Conservation (phyloP, 2,329 filamentous ascomycete species). For the Sporothrix brunneoviolacea region DNA sequence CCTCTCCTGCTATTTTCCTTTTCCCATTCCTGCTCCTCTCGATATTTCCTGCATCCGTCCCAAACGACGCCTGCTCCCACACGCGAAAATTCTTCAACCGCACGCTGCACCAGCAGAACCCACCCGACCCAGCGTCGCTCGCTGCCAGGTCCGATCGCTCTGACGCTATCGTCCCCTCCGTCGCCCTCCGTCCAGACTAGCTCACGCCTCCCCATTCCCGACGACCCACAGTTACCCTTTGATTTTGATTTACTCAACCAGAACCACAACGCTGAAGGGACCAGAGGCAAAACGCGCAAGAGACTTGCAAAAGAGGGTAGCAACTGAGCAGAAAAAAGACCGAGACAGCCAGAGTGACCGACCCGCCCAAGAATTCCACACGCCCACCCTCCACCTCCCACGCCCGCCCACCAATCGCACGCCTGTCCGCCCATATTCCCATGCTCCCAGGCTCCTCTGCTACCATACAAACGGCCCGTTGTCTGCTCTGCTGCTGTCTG, state of each 20-base stretch:
- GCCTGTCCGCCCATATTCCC: background rate
- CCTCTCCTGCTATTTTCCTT: background rate
- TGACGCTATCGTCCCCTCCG: slow-evolving; percentile 9
- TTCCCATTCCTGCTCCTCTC: background rate
- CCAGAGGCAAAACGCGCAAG: background rate
- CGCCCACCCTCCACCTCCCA: slow-evolving; percentile 8
- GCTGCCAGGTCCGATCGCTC: background rate
- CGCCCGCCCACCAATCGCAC: slow-evolving; percentile 9
- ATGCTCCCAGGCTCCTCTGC: slow-evolving; percentile 1
- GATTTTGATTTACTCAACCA: slow-evolving; percentile 6
- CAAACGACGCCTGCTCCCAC: background rate
- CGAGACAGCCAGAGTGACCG: background rate
- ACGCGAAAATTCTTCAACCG: slow-evolving; percentile 12
- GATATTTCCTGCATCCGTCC: background rate
- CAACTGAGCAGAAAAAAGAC: background rate
- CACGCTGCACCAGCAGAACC: background rate
- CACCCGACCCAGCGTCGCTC: background rate
- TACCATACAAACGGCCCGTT: background rate
- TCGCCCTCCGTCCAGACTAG: slow-evolving; percentile 14
- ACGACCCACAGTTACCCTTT: slow-evolving; percentile 21
- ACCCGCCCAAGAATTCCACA: slow-evolving; percentile 9
- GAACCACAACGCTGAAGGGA: background rate
- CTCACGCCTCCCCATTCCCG: slow-evolving; percentile 14
- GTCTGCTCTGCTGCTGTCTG: no score
- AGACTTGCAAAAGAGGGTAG: background rate